These are phyloP conservation scores for Castanopsis chinensis DNA, from an alignment of 306 rosid species.

Conservation along the genomic window DNA sequence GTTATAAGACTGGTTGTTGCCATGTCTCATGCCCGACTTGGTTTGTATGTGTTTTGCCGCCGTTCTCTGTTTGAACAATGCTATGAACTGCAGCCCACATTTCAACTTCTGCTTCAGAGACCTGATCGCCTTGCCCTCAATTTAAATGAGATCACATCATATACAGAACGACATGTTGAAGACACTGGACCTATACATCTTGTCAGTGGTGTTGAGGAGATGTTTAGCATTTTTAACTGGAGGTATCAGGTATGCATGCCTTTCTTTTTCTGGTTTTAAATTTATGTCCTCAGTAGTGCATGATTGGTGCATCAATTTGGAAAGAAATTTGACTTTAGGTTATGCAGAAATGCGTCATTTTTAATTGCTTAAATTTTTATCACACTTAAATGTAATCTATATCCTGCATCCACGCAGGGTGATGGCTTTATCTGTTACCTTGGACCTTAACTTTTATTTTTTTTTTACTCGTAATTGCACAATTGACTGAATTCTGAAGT, in stretches of 20 bases:
- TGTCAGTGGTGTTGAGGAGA: slow-evolving; percentile 82
- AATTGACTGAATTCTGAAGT: background rate
- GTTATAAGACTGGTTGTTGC: slow-evolving; percentile 97
- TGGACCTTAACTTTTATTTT: background rate
- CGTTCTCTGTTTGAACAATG: slow-evolving; percentile 92
- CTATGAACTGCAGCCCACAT: slow-evolving; percentile 94
- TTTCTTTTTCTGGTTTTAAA: background rate
- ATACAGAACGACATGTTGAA: slow-evolving; percentile 61
- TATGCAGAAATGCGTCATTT: background rate
- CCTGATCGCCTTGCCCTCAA: slow-evolving; percentile 81
- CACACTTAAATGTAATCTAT: background rate
- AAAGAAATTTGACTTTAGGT: background rate
- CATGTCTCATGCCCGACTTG: slow-evolving; percentile 98
- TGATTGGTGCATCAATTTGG: background rate
- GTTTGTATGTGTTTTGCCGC: slow-evolving; percentile 87
- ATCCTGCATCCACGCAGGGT: background rate
- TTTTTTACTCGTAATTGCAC: background rate
- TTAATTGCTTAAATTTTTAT: no score
- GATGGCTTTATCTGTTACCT: background rate
- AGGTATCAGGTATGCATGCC: slow-evolving; percentile 60
- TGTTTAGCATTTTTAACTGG: slow-evolving; percentile 58
- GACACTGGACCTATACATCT: slow-evolving; percentile 68
- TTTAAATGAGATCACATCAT: slow-evolving; percentile 55
- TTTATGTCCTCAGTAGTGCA: background rate
- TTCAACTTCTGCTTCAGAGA: slow-evolving; percentile 86